These are phyloP conservation scores for Exophiala lecanii-corni DNA, from an alignment of 2,329 filamentous ascomycete species.

Conservation along the genomic window DNA sequence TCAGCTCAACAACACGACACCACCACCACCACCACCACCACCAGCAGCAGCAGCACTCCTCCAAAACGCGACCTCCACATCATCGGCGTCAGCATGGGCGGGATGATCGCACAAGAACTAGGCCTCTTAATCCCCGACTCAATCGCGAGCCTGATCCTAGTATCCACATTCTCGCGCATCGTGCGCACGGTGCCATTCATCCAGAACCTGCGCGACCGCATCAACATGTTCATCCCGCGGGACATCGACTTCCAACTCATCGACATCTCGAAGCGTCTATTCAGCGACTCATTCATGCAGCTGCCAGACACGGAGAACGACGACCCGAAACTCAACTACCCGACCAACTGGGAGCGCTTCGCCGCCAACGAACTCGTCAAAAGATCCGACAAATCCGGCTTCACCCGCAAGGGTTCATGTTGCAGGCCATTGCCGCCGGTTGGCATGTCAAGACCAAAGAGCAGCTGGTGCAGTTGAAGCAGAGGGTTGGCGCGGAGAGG, in stretches of 20 bases:
- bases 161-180: constrained; percentile 58
- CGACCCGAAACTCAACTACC: constrained; percentile 47
- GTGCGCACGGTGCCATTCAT: constrained; percentile 55
- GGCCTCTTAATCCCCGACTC: constrained; percentile 32
- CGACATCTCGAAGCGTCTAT: constrained; percentile 62
- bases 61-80: constrained; percentile 56
- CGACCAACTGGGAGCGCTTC: constrained; percentile 75
- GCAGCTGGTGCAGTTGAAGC: constrained; percentile 63
- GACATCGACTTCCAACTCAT: constrained; percentile 61
- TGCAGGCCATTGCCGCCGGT: constrained; percentile 72
- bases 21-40: constrained; percentile 26
- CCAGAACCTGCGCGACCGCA: constrained; percentile 59
- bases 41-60: constrained; percentile 32
- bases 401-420: constrained; percentile 65
- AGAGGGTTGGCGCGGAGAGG: constrained; percentile 64
- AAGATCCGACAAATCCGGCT: constrained; percentile 55
- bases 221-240: constrained; percentile 63
- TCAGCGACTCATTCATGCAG: constrained; percentile 54
- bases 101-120: constrained; percentile 88
- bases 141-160: constrained; percentile 49
- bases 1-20: too few species aligned
- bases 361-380: constrained; percentile 75
- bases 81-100: constrained; percentile 76
- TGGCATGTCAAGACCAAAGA: constrained; percentile 70
- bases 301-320: constrained; percentile 28